A percentile compares a stretch with the other conserved stretches of the same genome.
Evolutionary conservation across 2,329 filamentous ascomycete species (phyloP).

Genomic region (Hymenoscyphus occultus): DNA sequence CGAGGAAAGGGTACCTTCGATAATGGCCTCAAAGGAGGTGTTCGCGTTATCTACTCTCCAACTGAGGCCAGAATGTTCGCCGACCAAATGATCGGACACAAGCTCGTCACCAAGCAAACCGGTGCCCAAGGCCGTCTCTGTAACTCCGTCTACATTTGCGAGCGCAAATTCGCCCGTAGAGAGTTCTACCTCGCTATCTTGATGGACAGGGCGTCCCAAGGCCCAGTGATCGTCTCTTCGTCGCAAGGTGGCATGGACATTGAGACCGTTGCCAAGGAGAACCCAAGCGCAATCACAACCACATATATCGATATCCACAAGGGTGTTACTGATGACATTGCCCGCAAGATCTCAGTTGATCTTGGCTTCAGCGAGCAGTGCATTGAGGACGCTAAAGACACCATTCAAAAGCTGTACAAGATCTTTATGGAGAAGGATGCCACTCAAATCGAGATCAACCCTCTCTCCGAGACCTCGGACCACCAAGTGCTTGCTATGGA

Average conservation of each 20-base stretch:
- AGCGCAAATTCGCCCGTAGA: slow-evolving; percentile 98
- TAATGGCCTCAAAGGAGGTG: slow-evolving; percentile 98
- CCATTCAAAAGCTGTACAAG: slow-evolving; percentile 98
- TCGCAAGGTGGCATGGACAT: slow-evolving; percentile 99
- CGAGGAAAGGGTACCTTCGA: slow-evolving; percentile 97
- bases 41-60: slow-evolving; percentile 97
- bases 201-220: slow-evolving; percentile 91
- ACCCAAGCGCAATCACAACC: slow-evolving; percentile 90
- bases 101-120: slow-evolving; percentile 99
- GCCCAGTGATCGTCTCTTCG: slow-evolving; percentile 93
- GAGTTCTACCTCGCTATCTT: slow-evolving; percentile 99
- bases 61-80: slow-evolving; percentile 96
- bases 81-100: slow-evolving; percentile 99
- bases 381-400: slow-evolving; percentile 90
- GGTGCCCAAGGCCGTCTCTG: slow-evolving; percentile 90
- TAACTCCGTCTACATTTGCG: slow-evolving; percentile 97
- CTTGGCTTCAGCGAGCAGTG: slow-evolving; percentile 98
- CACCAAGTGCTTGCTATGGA: slow-evolving; percentile 99
- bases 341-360: slow-evolving; percentile 81
- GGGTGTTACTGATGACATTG: slow-evolving; percentile 94
- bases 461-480: slow-evolving; percentile 94
- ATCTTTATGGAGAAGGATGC: slow-evolving; percentile 98
- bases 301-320: slow-evolving; percentile 90
- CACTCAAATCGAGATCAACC: slow-evolving; percentile 99
- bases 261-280: slow-evolving; percentile 97